phyloP scores from a whole-genome alignment of 2,329 filamentous ascomycete genomes.

The Sarocladium strictum region DNA sequence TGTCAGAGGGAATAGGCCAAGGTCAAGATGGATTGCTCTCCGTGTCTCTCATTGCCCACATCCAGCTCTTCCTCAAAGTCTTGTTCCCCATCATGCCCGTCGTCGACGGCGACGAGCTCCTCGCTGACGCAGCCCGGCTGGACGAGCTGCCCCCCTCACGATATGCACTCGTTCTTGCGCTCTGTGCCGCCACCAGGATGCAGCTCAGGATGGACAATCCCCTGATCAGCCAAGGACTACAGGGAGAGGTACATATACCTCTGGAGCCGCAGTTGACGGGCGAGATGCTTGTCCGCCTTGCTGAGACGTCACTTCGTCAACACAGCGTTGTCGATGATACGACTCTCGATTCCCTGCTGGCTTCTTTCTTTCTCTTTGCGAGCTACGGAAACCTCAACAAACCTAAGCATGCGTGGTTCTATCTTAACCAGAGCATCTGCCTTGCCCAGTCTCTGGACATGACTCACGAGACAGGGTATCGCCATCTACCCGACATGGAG shows the following conservation, averaged over 20 bases:
- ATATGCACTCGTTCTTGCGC: conserved; percentile 21
- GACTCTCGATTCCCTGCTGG: conserved; percentile 21
- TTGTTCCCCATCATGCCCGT: conserved; percentile 27
- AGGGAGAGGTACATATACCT: conserved; percentile 15
- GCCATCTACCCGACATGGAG: conserved; percentile 16
- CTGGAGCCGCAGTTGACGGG: conserved; percentile 18
- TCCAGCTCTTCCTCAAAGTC: conserved; percentile 23
- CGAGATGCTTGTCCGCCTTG: conserved; percentile 19
- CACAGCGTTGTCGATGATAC: conserved; percentile 22
- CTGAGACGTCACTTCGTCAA: conserved; percentile 21
- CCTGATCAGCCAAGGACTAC: conserved; percentile 8
- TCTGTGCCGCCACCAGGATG: conserved; percentile 24
- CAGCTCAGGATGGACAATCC: conserved; percentile 21
- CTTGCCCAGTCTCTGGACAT: conserved; percentile 22
- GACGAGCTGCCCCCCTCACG: conserved; percentile 19
- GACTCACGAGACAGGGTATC: conserved; percentile 21
- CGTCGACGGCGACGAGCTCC: conserved; percentile 20
- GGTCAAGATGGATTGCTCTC: conserved; percentile 16
- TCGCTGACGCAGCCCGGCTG: conserved; percentile 19
- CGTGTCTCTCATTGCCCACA: conserved; percentile 19
- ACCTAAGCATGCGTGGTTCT: conserved; percentile 23
- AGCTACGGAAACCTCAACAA: conserved; percentile 25
- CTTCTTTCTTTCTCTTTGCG: conserved; percentile 24
- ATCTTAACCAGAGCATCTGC: conserved; percentile 25
- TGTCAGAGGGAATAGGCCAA: conserved; percentile 11